phyloP scores from a whole-genome alignment of 257 asterid species.

The Linaria vulgaris region DNA sequence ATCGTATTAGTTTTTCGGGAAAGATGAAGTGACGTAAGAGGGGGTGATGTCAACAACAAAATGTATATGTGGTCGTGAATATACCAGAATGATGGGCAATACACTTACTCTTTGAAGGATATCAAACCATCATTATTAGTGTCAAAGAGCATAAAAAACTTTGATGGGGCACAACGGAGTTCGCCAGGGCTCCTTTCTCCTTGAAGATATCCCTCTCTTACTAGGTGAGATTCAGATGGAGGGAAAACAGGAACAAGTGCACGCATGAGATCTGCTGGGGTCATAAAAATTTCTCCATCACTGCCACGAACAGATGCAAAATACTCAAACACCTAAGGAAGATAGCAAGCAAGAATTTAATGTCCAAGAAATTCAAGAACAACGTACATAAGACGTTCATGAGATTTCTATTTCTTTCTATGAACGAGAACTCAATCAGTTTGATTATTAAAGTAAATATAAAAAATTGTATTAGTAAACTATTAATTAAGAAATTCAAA shows the following conservation, averaged over 20 bases:
- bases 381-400: no score
- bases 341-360: constrained; percentile 11
- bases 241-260: constrained; percentile 97
- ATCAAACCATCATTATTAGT: constrained; percentile 72
- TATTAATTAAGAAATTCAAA: no score
- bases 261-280: constrained; percentile 94
- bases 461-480: no score
- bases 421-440: no score
- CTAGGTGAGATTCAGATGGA: constrained; percentile 82
- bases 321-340: constrained; percentile 71
- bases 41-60: neutral
- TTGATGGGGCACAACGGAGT: constrained; percentile 72
- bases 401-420: no score
- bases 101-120: constrained; percentile 84
- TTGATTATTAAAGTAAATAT: no score
- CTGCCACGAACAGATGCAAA: constrained; percentile 61
- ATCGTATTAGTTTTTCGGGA: constrained; percentile 24
- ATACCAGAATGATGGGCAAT: neutral
- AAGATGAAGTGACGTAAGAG: neutral
- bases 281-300: constrained; percentile 73
- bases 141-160: constrained; percentile 91
- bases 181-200: constrained; percentile 93
- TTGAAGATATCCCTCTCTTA: constrained; percentile 85
- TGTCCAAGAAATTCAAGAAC: constrained; percentile 4
- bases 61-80: no score